These are phyloP conservation scores for Cadophora sp. DNA, from an alignment of 2,329 filamentous ascomycete species.

Conservation along the genomic window DNA sequence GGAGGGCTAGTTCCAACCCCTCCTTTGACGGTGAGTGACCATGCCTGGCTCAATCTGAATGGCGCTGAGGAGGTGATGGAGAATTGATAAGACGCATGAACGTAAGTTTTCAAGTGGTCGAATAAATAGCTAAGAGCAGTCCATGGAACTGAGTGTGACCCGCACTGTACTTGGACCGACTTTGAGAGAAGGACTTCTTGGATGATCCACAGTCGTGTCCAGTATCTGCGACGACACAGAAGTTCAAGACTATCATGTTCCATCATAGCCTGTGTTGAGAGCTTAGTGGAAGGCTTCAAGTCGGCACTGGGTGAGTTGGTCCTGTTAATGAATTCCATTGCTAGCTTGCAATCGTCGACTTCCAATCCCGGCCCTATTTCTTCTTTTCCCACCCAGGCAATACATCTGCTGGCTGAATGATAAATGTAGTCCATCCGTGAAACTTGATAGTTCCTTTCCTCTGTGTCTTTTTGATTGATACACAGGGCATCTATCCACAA, in stretches of 20 bases:
- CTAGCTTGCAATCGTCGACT: background rate
- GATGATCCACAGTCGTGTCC: background rate
- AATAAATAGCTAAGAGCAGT: no score
- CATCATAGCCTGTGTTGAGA: background rate
- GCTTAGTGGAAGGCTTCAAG: background rate
- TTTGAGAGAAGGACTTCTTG: background rate
- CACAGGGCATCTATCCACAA: slow-evolving; percentile 18
- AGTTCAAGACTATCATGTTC: background rate
- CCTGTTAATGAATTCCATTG: background rate
- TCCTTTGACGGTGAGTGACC: no score
- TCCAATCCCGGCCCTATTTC: background rate
- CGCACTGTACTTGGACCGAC: no score
- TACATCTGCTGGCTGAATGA: background rate
- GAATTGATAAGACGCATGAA: no score
- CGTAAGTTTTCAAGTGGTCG: no score
- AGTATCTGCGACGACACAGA: background rate
- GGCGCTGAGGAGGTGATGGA: no score
- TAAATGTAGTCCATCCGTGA: slow-evolving; percentile 3
- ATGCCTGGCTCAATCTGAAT: no score
- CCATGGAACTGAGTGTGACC: no score
- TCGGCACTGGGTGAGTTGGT: background rate
- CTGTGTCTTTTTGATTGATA: slow-evolving; percentile 12
- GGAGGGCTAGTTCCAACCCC: no score
- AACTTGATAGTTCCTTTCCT: slow-evolving; percentile 10
- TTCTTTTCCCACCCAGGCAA: background rate